Percentiles rank a stretch among this genome's conserved stretches.
These are phyloP conservation scores for Ophiocordyceps polyrhachis-furcata DNA, from an alignment of 2,329 filamentous ascomycete genomes.

Conservation along the genomic window DNA sequence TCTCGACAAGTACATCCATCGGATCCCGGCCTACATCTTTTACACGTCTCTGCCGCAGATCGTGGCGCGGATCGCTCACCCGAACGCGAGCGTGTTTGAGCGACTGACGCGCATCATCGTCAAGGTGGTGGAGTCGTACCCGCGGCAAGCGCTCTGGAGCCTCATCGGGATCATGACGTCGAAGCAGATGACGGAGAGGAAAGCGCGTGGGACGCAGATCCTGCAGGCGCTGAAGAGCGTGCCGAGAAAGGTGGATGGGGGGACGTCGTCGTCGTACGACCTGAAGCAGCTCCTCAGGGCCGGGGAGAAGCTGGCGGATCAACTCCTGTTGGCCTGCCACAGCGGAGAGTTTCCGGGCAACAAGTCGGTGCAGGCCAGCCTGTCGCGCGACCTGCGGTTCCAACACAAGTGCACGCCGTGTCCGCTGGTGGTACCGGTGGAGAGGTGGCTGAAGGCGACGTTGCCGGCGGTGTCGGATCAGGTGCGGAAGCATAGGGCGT, in stretches of 20 bases:
- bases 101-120: constrained; percentile 62
- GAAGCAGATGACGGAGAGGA: constrained; percentile 48
- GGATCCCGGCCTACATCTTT: constrained; percentile 58
- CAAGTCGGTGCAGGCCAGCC: constrained; percentile 48
- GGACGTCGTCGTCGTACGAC: constrained; percentile 37
- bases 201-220: constrained; percentile 31
- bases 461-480: constrained; percentile 59
- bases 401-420: constrained; percentile 70
- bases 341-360: constrained; percentile 54
- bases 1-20: constrained; percentile 58
- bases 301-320: constrained; percentile 68
- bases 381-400: constrained; percentile 64
- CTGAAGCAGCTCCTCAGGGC: constrained; percentile 53
- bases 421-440: constrained; percentile 72
- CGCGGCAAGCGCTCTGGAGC: constrained; percentile 82
- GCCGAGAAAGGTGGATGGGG: constrained; percentile 31
- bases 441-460: constrained; percentile 64
- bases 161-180: constrained; percentile 75
- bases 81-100: constrained; percentile 58
- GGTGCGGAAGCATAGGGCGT: constrained; percentile 63
- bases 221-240: constrained; percentile 28
- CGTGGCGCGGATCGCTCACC: constrained; percentile 86
- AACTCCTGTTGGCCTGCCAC: constrained; percentile 64
- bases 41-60: constrained; percentile 79
- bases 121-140: constrained; percentile 73